Evolutionary conservation across 352 stramenopile species (phyloP).

Genomic region (Phytophthora quininea): DNA sequence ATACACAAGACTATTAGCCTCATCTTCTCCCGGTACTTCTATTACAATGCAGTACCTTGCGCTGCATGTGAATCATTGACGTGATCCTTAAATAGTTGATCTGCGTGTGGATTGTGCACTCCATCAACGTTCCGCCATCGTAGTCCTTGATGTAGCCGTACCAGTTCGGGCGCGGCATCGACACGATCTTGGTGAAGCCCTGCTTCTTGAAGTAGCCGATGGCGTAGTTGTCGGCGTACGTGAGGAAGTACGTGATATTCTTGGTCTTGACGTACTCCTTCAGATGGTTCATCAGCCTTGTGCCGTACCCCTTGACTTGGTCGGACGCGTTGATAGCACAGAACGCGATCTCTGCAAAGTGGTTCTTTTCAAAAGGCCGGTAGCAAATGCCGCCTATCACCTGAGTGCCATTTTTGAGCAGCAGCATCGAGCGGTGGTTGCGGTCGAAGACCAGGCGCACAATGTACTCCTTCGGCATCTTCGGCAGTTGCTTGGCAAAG

Average conservation of each 20-base stretch:
- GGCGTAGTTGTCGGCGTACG: constrained; percentile 99
- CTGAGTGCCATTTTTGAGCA: constrained; percentile 90
- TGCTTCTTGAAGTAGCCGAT: constrained; percentile 99
- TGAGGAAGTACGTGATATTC: constrained; percentile 96
- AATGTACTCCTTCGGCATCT: constrained; percentile 99
- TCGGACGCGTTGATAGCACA: constrained; percentile 97
- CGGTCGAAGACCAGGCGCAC: constrained; percentile 98
- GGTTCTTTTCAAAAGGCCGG: constrained; percentile 92
- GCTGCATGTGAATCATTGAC: constrained; percentile 94
- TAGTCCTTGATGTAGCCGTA: constrained; percentile 99
- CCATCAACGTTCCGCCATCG: constrained; percentile 99
- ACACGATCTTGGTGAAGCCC: constrained; percentile 88
- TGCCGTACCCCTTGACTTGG: constrained; percentile 98
- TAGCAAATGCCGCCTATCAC: constrained; percentile 99
- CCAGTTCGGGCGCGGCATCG: constrained; percentile 90
- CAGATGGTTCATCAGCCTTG: constrained; percentile 99
- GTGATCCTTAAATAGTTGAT: constrained; percentile 97
- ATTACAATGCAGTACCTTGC: constrained; percentile 73
- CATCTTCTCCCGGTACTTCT: not conserved
- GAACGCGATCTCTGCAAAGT: constrained; percentile 99
- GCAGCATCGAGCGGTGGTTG: constrained; percentile 93
- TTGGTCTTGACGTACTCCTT: constrained; percentile 97
- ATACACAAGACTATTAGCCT: not conserved
- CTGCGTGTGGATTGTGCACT: constrained; percentile 98
- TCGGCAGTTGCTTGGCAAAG: constrained; percentile 97